phyloP scores from a whole-genome alignment of 371 early-diverging fungal species.

The Zychaea mexicana region DNA sequence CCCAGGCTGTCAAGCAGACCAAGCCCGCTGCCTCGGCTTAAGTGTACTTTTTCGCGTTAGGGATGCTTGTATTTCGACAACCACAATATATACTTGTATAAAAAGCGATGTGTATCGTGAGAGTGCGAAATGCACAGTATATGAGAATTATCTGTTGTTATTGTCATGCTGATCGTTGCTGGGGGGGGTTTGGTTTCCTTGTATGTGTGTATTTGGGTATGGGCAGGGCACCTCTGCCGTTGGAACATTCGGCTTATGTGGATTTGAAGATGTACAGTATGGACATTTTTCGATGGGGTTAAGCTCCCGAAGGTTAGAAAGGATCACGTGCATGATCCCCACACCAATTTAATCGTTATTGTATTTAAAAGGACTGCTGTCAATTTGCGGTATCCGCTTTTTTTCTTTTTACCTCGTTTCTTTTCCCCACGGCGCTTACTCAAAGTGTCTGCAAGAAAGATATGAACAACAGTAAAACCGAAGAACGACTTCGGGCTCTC shows the following conservation, averaged over 20 bases:
- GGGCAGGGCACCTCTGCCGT: no score
- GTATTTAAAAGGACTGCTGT: no score
- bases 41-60: background rate
- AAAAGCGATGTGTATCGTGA: no score
- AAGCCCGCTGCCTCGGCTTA: slow-evolving; percentile 5
- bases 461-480: slow-evolving; percentile 13
- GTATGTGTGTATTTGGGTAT: background rate
- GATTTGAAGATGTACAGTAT: no score
- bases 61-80: background rate
- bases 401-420: background rate
- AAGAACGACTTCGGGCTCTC: slow-evolving; percentile 15
- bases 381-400: background rate
- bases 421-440: background rate
- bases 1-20: slow-evolving; percentile 11
- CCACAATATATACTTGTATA: no score
- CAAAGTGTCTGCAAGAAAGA: background rate
- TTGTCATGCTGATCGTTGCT: no score
- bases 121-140: background rate
- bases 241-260: no score
- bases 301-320: background rate
- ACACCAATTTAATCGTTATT: background rate
- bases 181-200: background rate
- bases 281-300: slow-evolving; percentile 2
- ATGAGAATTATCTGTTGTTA: background rate
- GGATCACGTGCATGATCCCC: slow-evolving; percentile 2